These are phyloP conservation scores for Umbelopsis sp. DNA, from an alignment of 371 early-diverging fungal species.

Conservation along the genomic window DNA sequence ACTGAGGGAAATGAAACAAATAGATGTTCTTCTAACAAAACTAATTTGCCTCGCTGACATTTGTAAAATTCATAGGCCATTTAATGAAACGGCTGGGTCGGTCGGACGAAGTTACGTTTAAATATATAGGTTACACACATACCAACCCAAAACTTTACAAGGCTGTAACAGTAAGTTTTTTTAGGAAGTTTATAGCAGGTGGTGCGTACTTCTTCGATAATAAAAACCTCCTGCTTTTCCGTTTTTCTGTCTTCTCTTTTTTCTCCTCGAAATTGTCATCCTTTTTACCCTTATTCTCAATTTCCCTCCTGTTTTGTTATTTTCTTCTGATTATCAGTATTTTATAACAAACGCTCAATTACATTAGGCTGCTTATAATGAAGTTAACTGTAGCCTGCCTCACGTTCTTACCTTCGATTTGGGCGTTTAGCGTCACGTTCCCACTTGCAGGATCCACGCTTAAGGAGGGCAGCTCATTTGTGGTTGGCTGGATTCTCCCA, in stretches of 20 bases:
- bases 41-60: too few relatives aligned
- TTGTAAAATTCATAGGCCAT: too few relatives aligned
- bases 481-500: slow-evolving; percentile 5
- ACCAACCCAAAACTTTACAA: slow-evolving; percentile 1
- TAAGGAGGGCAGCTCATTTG: slow-evolving; percentile 10
- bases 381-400: not conserved
- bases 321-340: not conserved
- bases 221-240: slow-evolving; percentile 1
- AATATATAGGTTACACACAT: slow-evolving; percentile 13
- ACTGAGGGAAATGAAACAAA: not conserved
- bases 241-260: not conserved
- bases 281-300: not conserved
- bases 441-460: slow-evolving; percentile 14
- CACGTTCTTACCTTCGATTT: not conserved
- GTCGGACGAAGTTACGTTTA: not conserved
- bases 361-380: not conserved
- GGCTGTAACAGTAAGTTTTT: too few relatives aligned
- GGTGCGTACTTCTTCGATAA: too few relatives aligned
- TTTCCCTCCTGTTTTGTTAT: not conserved
- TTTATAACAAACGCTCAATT: too few relatives aligned
- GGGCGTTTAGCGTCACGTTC: not conserved
- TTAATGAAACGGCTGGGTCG: not conserved
- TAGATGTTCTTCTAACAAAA: too few relatives aligned
- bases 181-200: too few relatives aligned
- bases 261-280: not conserved